These are phyloP conservation scores for Colletotrichum destructivum DNA, from an alignment of 2,329 filamentous ascomycete species.

Conservation along the genomic window DNA sequence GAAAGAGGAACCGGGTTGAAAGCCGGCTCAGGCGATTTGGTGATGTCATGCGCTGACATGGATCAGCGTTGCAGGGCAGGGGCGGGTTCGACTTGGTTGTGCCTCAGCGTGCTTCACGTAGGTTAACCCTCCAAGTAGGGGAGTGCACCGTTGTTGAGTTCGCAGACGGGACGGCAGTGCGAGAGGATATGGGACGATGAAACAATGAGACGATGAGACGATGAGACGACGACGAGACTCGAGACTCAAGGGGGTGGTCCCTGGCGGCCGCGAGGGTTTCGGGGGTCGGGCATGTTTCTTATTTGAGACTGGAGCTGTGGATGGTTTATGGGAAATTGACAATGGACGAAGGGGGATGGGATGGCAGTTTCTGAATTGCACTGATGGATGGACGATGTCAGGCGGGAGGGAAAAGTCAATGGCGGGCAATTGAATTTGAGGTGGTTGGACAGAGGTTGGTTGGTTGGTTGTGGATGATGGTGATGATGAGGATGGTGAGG, in stretches of 20 bases:
- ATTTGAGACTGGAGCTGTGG: background rate
- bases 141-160: constrained; percentile 1
- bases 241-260: constrained; percentile 1
- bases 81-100: background rate
- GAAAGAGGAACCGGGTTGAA: constrained; percentile 1
- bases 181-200: too few species aligned
- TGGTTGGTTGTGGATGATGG: background rate
- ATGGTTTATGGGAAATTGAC: background rate
- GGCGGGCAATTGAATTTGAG: background rate
- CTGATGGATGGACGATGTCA: background rate
- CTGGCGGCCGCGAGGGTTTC: background rate
- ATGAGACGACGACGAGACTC: constrained; percentile 5
- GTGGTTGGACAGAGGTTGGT: background rate
- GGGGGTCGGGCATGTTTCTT: constrained; percentile 13
- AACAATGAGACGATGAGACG: too few species aligned
- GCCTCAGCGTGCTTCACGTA: constrained; percentile 31
- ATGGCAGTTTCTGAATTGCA: constrained; percentile 12
- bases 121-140: constrained; percentile 28
- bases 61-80: constrained; percentile 14
- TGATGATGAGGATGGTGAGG: too few species aligned
- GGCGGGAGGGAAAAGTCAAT: background rate
- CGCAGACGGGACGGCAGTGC: constrained; percentile 2
- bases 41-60: constrained; percentile 32
- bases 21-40: background rate
- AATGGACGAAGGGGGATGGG: background rate